Evolutionary conservation across 805 yeast genomes (phyloP).

Genomic region (Komagataella kurtzmanii): DNA sequence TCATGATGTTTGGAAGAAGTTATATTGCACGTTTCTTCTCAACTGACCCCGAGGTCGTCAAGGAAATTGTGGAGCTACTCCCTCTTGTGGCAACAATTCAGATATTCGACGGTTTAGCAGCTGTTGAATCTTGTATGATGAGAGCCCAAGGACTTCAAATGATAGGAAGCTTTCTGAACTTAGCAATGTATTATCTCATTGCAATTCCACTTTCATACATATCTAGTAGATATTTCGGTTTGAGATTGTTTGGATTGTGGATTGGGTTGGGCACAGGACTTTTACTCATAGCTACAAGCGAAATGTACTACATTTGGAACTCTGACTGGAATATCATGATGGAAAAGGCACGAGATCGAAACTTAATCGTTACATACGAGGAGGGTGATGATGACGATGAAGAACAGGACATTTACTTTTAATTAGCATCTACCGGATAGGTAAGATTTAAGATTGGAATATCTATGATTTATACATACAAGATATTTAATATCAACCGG

Average conservation of each 20-base stretch:
- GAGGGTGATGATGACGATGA: not conserved
- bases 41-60: conserved; percentile 41
- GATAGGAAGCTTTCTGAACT: conserved; percentile 57
- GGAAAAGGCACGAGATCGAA: conserved; percentile 15
- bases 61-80: conserved; percentile 36
- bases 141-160: conserved; percentile 69
- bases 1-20: conserved; percentile 30
- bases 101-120: conserved; percentile 55
- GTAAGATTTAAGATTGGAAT: not conserved
- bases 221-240: conserved; percentile 25
- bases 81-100: conserved; percentile 58
- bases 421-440: not conserved
- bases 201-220: conserved; percentile 34
- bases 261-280: conserved; percentile 57
- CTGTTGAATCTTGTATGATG: conserved; percentile 59
- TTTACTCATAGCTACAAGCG: conserved; percentile 35
- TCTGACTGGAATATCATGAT: conserved; percentile 42
- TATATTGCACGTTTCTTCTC: conserved; percentile 49
- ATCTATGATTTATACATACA: not conserved
- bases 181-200: conserved; percentile 33
- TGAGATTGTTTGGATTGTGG: conserved; percentile 56
- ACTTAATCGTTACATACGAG: conserved; percentile 4
- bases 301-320: conserved; percentile 28
- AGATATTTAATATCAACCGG: not conserved
- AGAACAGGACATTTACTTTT: not conserved